Evolutionary conservation across 179 eudicot species (phyloP).

Genomic region (Amaranthus tricolor): DNA sequence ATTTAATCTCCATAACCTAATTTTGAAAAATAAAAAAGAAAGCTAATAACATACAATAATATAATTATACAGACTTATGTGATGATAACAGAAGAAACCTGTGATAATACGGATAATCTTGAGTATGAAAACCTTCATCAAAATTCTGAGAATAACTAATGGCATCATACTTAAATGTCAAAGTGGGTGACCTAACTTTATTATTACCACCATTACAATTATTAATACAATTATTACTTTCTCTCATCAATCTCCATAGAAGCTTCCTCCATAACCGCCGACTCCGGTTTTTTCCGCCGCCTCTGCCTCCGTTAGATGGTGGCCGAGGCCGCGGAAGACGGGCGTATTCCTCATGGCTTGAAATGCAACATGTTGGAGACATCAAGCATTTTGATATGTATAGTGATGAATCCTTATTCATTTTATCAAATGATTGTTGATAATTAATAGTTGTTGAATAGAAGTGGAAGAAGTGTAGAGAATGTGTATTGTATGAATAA

Average conservation of each 20-base stretch:
- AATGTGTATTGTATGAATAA: neutral
- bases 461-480: neutral
- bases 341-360: slow-evolving; percentile 54
- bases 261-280: slow-evolving; percentile 46
- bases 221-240: slow-evolving; percentile 43
- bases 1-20: too few relatives aligned
- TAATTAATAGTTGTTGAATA: neutral
- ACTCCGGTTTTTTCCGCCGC: slow-evolving; percentile 26
- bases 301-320: neutral
- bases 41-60: too few relatives aligned
- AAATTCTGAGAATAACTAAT: slow-evolving; percentile 70
- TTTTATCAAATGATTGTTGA: neutral
- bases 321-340: slow-evolving; percentile 31
- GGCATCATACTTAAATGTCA: slow-evolving; percentile 61
- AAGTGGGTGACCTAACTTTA: slow-evolving; percentile 16
- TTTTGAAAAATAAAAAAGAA: too few relatives aligned
- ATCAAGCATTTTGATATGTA: slow-evolving; percentile 49
- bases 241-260: slow-evolving; percentile 40
- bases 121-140: slow-evolving; percentile 60
- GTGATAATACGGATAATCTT: slow-evolving; percentile 31
- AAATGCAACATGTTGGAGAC: slow-evolving; percentile 56
- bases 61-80: neutral
- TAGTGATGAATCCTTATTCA: slow-evolving; percentile 26
- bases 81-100: slow-evolving; percentile 26
- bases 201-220: slow-evolving; percentile 22